A percentile compares a stretch with the other conserved stretches of the same genome.
Conservation (phyloP, 768 basidiomycete species). For the Trichaptum fuscoviolaceum region DNA sequence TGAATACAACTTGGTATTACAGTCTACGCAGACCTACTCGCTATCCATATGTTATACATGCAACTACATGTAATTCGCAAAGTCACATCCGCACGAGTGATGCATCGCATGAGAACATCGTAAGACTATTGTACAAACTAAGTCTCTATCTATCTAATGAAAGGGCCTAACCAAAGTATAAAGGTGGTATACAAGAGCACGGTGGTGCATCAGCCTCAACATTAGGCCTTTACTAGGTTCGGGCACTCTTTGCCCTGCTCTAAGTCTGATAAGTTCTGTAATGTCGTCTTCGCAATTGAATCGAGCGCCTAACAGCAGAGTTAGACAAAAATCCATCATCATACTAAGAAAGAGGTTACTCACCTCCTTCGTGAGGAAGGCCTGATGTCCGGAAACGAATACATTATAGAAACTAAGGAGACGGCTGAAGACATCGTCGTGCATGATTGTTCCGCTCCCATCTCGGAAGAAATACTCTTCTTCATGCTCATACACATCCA, state of each 20-base stretch:
- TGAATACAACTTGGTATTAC: too few relatives aligned
- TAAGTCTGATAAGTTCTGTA: conserved; percentile 11
- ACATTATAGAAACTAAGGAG: conserved; percentile 17
- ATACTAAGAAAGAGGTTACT: not conserved
- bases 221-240: conserved; percentile 13
- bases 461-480: conserved; percentile 18
- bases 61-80: too few relatives aligned
- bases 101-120: too few relatives aligned
- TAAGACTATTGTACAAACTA: not conserved
- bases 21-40: too few relatives aligned
- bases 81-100: too few relatives aligned
- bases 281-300: conserved; percentile 15
- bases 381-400: conserved; percentile 17
- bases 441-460: conserved; percentile 14
- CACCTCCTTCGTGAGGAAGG: conserved; percentile 17
- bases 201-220: not conserved
- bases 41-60: too few relatives aligned
- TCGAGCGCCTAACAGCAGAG: conserved; percentile 11
- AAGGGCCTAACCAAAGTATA: not conserved
- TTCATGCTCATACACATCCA: conserved; percentile 21
- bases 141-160: not conserved
- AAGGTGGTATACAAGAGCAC: not conserved
- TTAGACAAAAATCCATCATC: not conserved
- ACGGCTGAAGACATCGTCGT: conserved; percentile 16
- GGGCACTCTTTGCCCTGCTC: conserved; percentile 11